These are phyloP conservation scores for Hymenoscyphus albidus DNA, from an alignment of 2,329 filamentous ascomycete species.

Conservation along the genomic window DNA sequence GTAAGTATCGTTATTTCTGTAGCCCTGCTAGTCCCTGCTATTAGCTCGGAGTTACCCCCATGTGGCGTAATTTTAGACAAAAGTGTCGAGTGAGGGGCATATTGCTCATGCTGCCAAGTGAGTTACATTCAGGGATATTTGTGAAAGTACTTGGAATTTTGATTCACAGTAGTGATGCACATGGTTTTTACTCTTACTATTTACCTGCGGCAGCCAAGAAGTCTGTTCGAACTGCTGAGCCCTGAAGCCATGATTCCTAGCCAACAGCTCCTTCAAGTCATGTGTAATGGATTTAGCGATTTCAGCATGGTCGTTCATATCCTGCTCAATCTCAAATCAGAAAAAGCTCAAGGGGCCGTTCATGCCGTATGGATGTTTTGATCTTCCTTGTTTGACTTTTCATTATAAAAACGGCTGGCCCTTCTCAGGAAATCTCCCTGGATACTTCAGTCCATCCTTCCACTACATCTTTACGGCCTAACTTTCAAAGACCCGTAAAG, in stretches of 20 bases:
- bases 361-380: not conserved
- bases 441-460: not conserved
- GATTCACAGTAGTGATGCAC: not conserved
- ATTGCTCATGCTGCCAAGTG: not conserved
- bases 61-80: not conserved
- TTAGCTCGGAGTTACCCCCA: not conserved
- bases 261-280: not conserved
- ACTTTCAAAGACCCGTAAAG: not conserved
- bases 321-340: not conserved
- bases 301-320: not conserved
- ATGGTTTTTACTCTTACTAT: not conserved
- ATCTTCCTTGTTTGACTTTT: not conserved
- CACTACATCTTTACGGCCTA: not conserved
- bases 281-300: not conserved
- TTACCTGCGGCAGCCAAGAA: not conserved
- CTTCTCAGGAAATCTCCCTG: not conserved
- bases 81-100: not conserved
- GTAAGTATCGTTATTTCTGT: not conserved
- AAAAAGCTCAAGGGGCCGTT: not conserved
- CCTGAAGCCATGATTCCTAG: not conserved
- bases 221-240: not conserved
- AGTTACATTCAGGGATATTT: not conserved
- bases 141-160: not conserved
- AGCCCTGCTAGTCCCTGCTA: not conserved
- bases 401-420: not conserved